Base-by-base conservation (phyloP, 2,329 filamentous ascomycete species). In the Curvularia sp. region DNA sequence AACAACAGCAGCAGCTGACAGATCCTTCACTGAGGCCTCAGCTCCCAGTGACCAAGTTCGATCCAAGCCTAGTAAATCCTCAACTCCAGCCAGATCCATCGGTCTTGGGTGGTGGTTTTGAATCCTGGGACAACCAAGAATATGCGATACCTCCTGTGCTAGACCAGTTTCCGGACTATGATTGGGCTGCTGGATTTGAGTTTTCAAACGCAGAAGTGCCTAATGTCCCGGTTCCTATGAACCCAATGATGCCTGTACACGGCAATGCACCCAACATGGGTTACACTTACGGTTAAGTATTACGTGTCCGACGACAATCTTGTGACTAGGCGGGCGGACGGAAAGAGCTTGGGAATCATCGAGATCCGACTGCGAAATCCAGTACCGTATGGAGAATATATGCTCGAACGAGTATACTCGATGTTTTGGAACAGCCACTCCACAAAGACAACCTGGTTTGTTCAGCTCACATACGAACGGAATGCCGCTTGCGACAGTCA, bases 111-210 rank as follows among this genome's bases (percentile, higher is more conserved):
- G 33, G 47, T 28, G 15, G 22, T 49, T 70, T 74, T 39, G 69
- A 74, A 24, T 58, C 54, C n/a, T 73, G 65, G 68, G 68, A 71
- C 24, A 56, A 55, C n/a, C 69, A 68, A 24, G 69, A 74, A 26
- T 74, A 75, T 44, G 67, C 59, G 44, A 64, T 66, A 10, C 68
- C 69, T 5, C 69, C 71, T 13, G 71, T 74, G 63, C 49, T 74
- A 31, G 73, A 77, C 22, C 73, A 76, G 33, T 77, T 76, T n/a
- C 73, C 71, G 9, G 74, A 77, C 56, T 77, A 76, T 44, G 74
- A 77, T 49, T 77, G 74, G 74, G 74, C 73, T 4, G 70, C 74
- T 9, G 71, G 73, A 18, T 76, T 75, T 42, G 69, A 75, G 24
- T 74, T 75, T 22, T 70, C 72, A 1, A 75, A 69, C 35, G 64